Evolutionary conservation across 495 filamentous ascomycete species (phyloP).

Genomic region (Talaromyces trachyspermus): DNA sequence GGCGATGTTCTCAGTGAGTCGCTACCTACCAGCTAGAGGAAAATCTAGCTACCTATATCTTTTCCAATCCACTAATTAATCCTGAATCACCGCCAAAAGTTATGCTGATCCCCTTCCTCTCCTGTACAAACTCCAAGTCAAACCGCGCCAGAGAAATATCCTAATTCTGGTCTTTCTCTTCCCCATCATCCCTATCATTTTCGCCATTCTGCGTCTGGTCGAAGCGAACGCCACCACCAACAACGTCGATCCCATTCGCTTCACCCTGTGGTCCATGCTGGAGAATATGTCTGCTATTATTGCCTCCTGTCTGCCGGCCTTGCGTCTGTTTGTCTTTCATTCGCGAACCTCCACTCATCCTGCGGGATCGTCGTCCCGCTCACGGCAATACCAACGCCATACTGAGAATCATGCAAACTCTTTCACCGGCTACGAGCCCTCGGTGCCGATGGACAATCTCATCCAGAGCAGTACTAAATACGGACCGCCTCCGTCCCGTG

Average conservation of each 20-base stretch:
- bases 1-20: slow-evolving; percentile 4
- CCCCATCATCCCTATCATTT: slow-evolving; percentile 3
- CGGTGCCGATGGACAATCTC: not conserved
- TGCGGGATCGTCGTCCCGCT: not conserved
- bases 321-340: slow-evolving; percentile 20
- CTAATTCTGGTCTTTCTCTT: slow-evolving; percentile 4
- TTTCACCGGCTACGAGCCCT: not conserved
- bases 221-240: slow-evolving; percentile 1
- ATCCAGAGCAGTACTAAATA: not conserved
- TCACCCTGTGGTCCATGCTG: slow-evolving; percentile 14
- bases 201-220: slow-evolving; percentile 6
- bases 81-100: too few species aligned
- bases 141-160: slow-evolving; percentile 2
- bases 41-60: too few species aligned
- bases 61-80: too few species aligned
- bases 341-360: slow-evolving; percentile 17
- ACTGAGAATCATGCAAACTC: not conserved
- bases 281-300: slow-evolving; percentile 22
- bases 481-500: not conserved
- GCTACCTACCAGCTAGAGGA: too few species aligned
- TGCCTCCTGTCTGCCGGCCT: slow-evolving; percentile 20
- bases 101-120: slow-evolving; percentile 8
- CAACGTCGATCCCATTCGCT: slow-evolving; percentile 6
- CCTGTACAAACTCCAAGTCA: slow-evolving; percentile 6
- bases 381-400: not conserved